Percentiles rank a stretch among this genome's conserved stretches.
Evolutionary conservation across 768 basidiomycete genomes (phyloP).

Genomic region (Hygrophorus russula): DNA sequence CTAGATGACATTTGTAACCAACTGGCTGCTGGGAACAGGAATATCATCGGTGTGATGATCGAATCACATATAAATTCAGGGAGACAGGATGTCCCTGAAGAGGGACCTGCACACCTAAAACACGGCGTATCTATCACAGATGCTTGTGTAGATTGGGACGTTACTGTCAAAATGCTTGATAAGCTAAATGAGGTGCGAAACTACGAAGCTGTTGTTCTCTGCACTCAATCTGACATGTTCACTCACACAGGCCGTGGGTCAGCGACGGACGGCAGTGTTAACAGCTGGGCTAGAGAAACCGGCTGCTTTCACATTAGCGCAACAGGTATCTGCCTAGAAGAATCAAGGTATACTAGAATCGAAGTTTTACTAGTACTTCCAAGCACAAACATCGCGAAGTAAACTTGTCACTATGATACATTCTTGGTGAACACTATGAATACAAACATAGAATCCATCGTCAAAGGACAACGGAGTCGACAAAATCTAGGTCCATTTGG

Average conservation of each 20-base stretch:
- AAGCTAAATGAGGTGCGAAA: conserved; percentile 46
- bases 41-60: conserved; percentile 94
- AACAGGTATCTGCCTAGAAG: no score
- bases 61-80: conserved; percentile 92
- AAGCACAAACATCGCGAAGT: no score
- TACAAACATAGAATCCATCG: no score
- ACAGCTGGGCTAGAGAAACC: conserved; percentile 26
- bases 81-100: conserved; percentile 75
- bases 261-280: conserved; percentile 31
- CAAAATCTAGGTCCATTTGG: conserved; percentile 46
- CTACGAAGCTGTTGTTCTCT: no score
- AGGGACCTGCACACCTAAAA: conserved; percentile 58
- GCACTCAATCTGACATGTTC: no score
- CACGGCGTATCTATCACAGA: conserved; percentile 86
- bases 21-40: conserved; percentile 52
- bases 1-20: conserved; percentile 86
- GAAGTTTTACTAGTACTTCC: no score
- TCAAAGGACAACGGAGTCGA: no score
- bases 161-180: conserved; percentile 66
- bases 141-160: conserved; percentile 82
- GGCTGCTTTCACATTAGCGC: conserved; percentile 22
- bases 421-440: no score
- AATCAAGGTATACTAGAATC: no score
- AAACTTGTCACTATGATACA: no score
- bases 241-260: conserved; percentile 27